Evolutionary conservation across 306 rosid species (phyloP).

Genomic region (Pyrus communis): DNA sequence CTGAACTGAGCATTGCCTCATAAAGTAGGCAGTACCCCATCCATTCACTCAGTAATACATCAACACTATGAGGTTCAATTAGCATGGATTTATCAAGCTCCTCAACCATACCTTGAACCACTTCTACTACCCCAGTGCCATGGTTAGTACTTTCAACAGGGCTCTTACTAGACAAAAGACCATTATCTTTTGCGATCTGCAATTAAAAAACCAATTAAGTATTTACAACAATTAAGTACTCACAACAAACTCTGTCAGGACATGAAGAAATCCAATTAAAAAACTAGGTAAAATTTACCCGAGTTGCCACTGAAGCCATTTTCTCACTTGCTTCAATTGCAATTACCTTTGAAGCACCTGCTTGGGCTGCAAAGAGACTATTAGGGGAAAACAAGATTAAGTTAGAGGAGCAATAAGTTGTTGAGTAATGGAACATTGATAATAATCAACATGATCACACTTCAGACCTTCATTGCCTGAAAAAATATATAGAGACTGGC

Average conservation of each 20-base stretch:
- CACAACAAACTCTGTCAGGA: background rate
- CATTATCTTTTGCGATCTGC: conserved; percentile 74
- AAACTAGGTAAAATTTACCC: conserved; percentile 31
- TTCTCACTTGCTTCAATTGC: conserved; percentile 91
- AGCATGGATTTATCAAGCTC: conserved; percentile 53
- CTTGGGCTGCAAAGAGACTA: conserved; percentile 83
- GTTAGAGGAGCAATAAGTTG: background rate
- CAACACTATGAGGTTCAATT: conserved; percentile 75
- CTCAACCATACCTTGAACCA: conserved; percentile 77
- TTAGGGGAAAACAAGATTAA: background rate
- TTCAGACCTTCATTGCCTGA: background rate
- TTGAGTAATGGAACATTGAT: background rate
- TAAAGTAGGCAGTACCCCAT: conserved; percentile 94
- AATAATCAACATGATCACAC: background rate
- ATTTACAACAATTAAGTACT: background rate
- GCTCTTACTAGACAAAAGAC: conserved; percentile 34
- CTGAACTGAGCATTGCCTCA: conserved; percentile 92
- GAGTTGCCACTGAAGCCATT: conserved; percentile 91
- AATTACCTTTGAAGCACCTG: conserved; percentile 82
- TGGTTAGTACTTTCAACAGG: conserved; percentile 26
- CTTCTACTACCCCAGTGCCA: conserved; percentile 55
- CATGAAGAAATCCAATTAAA: background rate
- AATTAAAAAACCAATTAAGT: conserved; percentile 12
- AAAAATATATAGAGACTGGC: background rate
- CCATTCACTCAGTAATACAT: conserved; percentile 90